Evolutionary conservation across 306 rosid species (phyloP), one percentile per base, ranked within the genome.

Genomic region (Glycine tomentella): DNA sequence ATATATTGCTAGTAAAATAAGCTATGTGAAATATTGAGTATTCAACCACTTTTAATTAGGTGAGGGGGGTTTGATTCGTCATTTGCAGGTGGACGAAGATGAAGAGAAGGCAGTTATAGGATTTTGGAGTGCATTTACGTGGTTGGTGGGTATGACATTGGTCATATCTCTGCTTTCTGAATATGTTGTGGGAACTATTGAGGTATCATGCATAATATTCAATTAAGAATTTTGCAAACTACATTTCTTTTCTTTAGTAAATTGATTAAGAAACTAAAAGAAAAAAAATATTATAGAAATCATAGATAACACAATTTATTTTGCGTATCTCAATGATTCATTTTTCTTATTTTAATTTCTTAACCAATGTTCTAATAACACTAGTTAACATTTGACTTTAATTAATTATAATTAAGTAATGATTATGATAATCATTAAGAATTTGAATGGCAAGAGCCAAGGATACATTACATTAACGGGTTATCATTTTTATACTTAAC

Each of bases 131-230:
- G 97, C 92, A 36, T 89, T 95, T 82, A 82, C 86, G 0, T 93
- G 99, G 99, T 86, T 95, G 61, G 87, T 87, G 20, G 97, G 90
- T 14, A 95, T 95, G 97, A 95, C 99, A 48, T 31, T 89, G 9
- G 61, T 93, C 66, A 90, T 91, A 72, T 93, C 99, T 62, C 44
- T 93, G 83, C 89, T 95, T 58, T 95, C 98, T 2, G 97, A 93
- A 85, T 95, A 89, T 80, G 98, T 95, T 34, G 98, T 95, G 53
- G 92, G 86, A 78, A 91, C 99, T 46, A 95, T 95, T 63, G 99
- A 95, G 97, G 97, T 95, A 88, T 59, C 0, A 1, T 25, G 31
- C 31, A 25, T 25, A 25, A 25, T 25, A 25, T 25, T 25, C 1
- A 1, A 25, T 25, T 25, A 25, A 25, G 31, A 2, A 25, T 25